Evolutionary conservation across 208 protist genomes (phyloP), one percentile per base, ranked within the genome.

Genomic region (Trypanosoma lewisi): DNA sequence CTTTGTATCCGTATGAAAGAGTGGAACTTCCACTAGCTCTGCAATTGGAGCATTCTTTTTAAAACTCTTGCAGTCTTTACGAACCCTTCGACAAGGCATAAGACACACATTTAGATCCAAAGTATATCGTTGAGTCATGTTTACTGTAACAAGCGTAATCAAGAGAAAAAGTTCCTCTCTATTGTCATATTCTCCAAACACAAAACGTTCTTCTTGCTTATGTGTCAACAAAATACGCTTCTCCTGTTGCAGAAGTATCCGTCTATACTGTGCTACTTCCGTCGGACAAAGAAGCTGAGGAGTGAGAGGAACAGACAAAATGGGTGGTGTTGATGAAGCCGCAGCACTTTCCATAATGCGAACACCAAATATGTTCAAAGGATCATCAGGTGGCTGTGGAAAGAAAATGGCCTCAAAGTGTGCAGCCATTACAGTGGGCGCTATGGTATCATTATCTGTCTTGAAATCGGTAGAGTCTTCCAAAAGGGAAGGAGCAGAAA

Each of bases 71-170:
- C 63, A 53, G 37, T 71, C 69, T 39, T 34, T 48, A 51, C 14
- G 55, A n/a, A 77, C 33, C 16, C 44, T 14, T 36, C 68, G 64
- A 65, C 78, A 94, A 16, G 87, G 87, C 28, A 94, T 75, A 66
- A 94, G 54, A 28, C 88, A 73, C 7, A 91, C 63, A 31, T 75
- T 85, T 42, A 94, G 64, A 42, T 94, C 80, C 28, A 94, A 73
- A 17, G 79, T 77, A 72, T 86, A 79, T 51, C 81, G 84, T 34
- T 79, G 73, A 8, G 70, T 72, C 2, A 68, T 62, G 60, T 76
- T 91, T 56, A 94, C 70, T 21, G 76, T 83, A n/a, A 79, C 82
- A 11, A 83, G 74, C 6, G 87, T 90, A 25, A 90, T 57, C 9
- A 82, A 84, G n/a, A 94, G 47, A 31, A 56, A 65, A 39, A 56